A percentile compares a stretch with the other conserved stretches of the same genome.
Evolutionary conservation across 2,329 filamentous ascomycete genomes (phyloP).

Genomic region (Delphinella strobiligena): DNA sequence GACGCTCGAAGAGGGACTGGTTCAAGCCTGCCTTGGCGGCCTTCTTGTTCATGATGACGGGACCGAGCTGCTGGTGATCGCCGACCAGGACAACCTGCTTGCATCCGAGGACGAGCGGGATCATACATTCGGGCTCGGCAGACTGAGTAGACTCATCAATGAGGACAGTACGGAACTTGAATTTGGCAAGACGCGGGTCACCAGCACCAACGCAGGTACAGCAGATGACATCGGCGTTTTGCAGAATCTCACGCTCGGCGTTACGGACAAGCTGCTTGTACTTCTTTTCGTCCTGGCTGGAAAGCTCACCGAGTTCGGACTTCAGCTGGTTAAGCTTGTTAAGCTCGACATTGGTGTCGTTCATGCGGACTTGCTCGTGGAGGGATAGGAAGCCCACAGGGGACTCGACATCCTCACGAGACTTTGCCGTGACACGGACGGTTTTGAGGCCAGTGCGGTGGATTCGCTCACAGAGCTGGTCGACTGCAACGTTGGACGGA

Average conservation of each 20-base stretch:
- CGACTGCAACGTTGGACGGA: conserved; percentile 94
- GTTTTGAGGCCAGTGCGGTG: conserved; percentile 92
- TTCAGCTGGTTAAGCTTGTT: conserved; percentile 90
- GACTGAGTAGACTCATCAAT: conserved; percentile 98
- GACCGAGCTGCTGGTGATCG: conserved; percentile 94
- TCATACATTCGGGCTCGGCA: conserved; percentile 97
- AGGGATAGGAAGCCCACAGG: conserved; percentile 90
- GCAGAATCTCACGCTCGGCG: conserved; percentile 88
- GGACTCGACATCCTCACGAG: conserved; percentile 96
- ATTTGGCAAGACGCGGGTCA: conserved; percentile 86
- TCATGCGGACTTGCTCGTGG: conserved; percentile 94
- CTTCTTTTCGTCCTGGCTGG: conserved; percentile 95
- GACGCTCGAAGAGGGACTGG: conserved; percentile 94
- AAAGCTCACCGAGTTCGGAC: conserved; percentile 78
- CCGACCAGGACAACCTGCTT: conserved; percentile 98
- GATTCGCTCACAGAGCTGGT: conserved; percentile 94
- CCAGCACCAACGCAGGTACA: conserved; percentile 97
- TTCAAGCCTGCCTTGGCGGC: conserved; percentile 94
- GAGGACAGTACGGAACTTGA: conserved; percentile 95
- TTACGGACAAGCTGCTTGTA: conserved; percentile 91
- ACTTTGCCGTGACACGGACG: conserved; percentile 96
- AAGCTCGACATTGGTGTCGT: conserved; percentile 89
- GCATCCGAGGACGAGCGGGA: conserved; percentile 89
- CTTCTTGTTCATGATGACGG: conserved; percentile 99
- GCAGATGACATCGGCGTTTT: conserved; percentile 94